Base-by-base conservation (phyloP, 108 stramenopile genomes). In the Bacterosira constricta region DNA sequence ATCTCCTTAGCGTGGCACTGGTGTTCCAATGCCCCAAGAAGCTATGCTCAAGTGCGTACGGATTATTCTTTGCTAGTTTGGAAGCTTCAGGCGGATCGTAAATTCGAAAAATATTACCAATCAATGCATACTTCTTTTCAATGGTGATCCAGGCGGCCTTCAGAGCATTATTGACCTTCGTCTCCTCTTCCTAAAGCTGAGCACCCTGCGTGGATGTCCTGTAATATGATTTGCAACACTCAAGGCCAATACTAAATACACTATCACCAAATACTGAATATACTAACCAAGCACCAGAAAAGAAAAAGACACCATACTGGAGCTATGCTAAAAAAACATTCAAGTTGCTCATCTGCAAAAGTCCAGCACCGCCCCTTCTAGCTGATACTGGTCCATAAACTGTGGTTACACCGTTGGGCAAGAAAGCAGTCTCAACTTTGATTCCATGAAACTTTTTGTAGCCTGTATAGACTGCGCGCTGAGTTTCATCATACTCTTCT, bases 311-410 rank as follows among this genome's bases (percentile, higher is more conserved):
- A n/a, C n/a, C n/a, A n/a, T n/a, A n/a, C n/a, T n/a, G n/a, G n/a
- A n/a, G n/a, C n/a, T n/a, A n/a, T n/a, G n/a, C 11, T 4, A 55
- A 25, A 37, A 67, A 67, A 11, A 18, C n/a, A 37, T 67, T 18
- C 30, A 67, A 45, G 1, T 42, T 21, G 31, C 51, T 67, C 55
- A 55, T 30, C 15, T 15, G 2, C 6, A 67, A 23, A 12, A 67
- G 13, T 21, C 44, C 53, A 13, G 41, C 29, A 25, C 54, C 53
- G 9, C 32, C 32, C 6, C 15, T 6, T 6, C 45, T 15, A 6
- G 32, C 66, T 34, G 55, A 44, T 7, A 67, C 51, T 23, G 66
- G 66, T 8, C 66, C 66, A 67, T 30, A 67, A 1, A 67, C 13
- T 32, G 53, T 53, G 20, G 13, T 44, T 35, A 67, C 54, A 17